A percentile compares a stretch with the other conserved stretches of the same genome.
These are phyloP conservation scores for Grosmannia clavigera DNA, from an alignment of 2,329 filamentous ascomycete species.

Conservation along the genomic window DNA sequence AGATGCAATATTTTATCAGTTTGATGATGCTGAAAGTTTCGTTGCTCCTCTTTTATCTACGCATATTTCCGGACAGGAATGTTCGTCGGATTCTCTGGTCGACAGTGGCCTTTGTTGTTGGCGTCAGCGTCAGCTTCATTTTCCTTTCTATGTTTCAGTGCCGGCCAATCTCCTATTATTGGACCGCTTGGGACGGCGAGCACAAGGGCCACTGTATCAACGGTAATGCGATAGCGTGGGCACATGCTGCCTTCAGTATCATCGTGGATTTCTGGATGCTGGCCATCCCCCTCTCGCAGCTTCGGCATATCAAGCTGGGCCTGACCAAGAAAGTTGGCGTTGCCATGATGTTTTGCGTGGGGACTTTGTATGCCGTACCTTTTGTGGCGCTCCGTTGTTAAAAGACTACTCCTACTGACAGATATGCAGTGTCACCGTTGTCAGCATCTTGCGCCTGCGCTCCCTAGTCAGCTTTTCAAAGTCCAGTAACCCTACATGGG, in stretches of 20 bases:
- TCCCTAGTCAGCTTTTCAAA: slow-evolving; percentile 17
- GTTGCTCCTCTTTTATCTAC: slow-evolving; percentile 40
- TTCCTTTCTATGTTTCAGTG: slow-evolving; percentile 36
- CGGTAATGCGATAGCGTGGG: slow-evolving; percentile 34
- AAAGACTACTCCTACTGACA: background rate
- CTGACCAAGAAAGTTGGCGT: slow-evolving; percentile 35
- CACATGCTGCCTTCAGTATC: slow-evolving; percentile 38
- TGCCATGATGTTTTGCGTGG: slow-evolving; percentile 33
- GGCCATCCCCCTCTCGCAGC: slow-evolving; percentile 31
- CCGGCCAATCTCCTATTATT: slow-evolving; percentile 35
- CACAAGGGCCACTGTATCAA: slow-evolving; percentile 34
- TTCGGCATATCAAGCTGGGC: slow-evolving; percentile 26
- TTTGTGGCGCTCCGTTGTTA: background rate
- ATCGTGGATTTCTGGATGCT: slow-evolving; percentile 38
- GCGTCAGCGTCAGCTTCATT: slow-evolving; percentile 28
- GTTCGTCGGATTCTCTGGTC: slow-evolving; percentile 28
- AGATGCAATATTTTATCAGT: slow-evolving; percentile 31
- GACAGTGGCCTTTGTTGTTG: slow-evolving; percentile 25
- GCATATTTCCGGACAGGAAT: slow-evolving; percentile 32
- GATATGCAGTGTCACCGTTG: slow-evolving; percentile 19
- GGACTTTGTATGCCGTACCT: slow-evolving; percentile 19
- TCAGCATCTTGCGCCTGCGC: slow-evolving; percentile 20
- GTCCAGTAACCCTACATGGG: slow-evolving; percentile 19
- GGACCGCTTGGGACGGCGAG: slow-evolving; percentile 38
- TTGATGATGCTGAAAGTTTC: slow-evolving; percentile 35